Evolutionary conservation across 306 rosid genomes (phyloP).

Genomic region (Vigna hirtella): DNA sequence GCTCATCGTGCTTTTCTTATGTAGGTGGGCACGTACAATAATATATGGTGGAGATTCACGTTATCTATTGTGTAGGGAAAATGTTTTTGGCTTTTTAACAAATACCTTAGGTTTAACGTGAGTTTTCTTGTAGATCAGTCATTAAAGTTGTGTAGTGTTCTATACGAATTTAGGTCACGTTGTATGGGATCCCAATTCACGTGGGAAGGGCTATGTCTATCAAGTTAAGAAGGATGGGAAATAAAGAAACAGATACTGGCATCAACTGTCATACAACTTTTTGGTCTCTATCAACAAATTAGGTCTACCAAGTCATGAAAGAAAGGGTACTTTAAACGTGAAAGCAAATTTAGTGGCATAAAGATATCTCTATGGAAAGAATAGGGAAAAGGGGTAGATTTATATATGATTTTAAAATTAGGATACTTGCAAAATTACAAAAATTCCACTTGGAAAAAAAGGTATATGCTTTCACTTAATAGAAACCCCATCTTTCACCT

Average conservation of each 20-base stretch:
- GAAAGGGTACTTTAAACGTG: background rate
- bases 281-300: background rate
- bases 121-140: background rate
- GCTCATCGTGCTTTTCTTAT: no score
- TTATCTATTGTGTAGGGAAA: conserved; percentile 16
- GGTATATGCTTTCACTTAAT: no score
- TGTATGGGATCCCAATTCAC: conserved; percentile 16
- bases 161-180: background rate
- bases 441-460: no score
- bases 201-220: conserved; percentile 2
- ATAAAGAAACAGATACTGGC: background rate
- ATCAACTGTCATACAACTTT: background rate
- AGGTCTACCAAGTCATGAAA: background rate
- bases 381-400: no score
- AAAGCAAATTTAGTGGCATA: background rate
- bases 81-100: conserved; percentile 14
- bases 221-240: background rate
- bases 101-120: conserved; percentile 19
- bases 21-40: no score
- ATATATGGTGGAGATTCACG: no score
- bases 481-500: no score
- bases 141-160: background rate
- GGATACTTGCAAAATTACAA: no score
- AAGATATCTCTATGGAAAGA: no score
- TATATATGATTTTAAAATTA: no score